Base-by-base conservation (phyloP, 192 early-diverging fungal genomes). In the Podila horticola region DNA sequence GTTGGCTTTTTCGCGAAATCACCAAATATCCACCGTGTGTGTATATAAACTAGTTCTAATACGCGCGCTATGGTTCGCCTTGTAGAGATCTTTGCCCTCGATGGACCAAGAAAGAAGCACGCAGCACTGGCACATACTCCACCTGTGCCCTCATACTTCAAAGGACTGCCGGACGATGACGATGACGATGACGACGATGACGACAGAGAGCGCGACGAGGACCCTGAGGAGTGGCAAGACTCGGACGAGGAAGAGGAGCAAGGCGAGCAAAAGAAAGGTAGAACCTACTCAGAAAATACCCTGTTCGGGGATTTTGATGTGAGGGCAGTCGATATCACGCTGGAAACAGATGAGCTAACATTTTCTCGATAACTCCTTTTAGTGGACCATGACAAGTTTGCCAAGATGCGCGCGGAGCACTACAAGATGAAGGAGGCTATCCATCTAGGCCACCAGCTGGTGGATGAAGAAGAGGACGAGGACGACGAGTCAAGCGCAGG, bases 391-490 rank as follows among this genome's bases (percentile, higher is more conserved):
- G 86, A 89, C 59, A 85, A 88, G 79, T 99, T 99, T 83, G 88
- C 87, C 51, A 85, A 87, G 66, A 79, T 94, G 79, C 88, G 98
- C 63, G 83, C 93, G 10, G 79, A 92, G 60, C 98, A 99, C 75
- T 99, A 99, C 84, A 93, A 97, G 71, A 96, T 96, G 94, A 90
- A 90, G 66, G 85, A 88, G 11, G 93, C 92, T 30, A 74, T 95
- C 64, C 65, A 84, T 67, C 81, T 88, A 48, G 84, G 82, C 12
- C 83, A 79, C 45, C 79, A 86, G 36, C 52, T 91, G 34, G 75
- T 87, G 30, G 87, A 91, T 4, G 83, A 85, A 10, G 86, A 91
- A 29, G 84, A 86, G 41, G 77, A 83, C 11, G 70, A 67, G 22
- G 28, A 83, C 5, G 58, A 52, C 13, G 66, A 81, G 0, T 57